These are phyloP conservation scores for Hemisphaericaspora xylanilytica DNA, from an alignment of 1,139 yeast species.

Conservation along the genomic window DNA sequence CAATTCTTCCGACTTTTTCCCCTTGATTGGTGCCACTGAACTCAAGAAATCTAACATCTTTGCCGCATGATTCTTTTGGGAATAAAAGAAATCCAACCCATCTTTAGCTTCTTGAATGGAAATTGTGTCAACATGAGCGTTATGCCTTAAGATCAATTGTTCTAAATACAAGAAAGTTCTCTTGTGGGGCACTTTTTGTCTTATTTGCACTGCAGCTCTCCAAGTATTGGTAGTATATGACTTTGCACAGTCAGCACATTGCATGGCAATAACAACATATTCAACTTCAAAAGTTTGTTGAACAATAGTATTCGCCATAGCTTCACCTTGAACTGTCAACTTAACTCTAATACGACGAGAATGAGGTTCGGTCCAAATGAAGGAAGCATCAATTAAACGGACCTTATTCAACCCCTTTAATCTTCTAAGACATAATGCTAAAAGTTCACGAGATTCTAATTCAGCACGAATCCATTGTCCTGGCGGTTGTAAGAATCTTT, in stretches of 20 bases:
- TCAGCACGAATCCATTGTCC: constrained; percentile 89
- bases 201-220: constrained; percentile 95
- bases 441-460: constrained; percentile 85
- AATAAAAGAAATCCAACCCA: constrained; percentile 91
- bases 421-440: constrained; percentile 86
- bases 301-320: constrained; percentile 84
- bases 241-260: constrained; percentile 98
- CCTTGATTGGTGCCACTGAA: constrained; percentile 84
- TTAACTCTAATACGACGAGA: constrained; percentile 90
- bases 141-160: constrained; percentile 88
- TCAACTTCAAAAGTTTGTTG: constrained; percentile 97
- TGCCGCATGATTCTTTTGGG: constrained; percentile 85
- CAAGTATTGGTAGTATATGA: constrained; percentile 94
- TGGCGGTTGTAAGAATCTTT: constrained; percentile 92
- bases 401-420: constrained; percentile 87
- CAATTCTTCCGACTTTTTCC: constrained; percentile 85
- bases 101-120: constrained; percentile 90
- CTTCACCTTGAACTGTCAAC: constrained; percentile 95
- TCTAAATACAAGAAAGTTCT: constrained; percentile 93
- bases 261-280: constrained; percentile 91
- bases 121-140: constrained; percentile 92
- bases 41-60: constrained; percentile 89
- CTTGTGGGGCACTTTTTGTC: constrained; percentile 96
- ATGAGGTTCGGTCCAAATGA: constrained; percentile 99
- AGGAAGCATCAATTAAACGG: constrained; percentile 87